Evolutionary conservation across 2,329 filamentous ascomycete genomes (phyloP).

Genomic region (Metarhizium rileyi): DNA sequence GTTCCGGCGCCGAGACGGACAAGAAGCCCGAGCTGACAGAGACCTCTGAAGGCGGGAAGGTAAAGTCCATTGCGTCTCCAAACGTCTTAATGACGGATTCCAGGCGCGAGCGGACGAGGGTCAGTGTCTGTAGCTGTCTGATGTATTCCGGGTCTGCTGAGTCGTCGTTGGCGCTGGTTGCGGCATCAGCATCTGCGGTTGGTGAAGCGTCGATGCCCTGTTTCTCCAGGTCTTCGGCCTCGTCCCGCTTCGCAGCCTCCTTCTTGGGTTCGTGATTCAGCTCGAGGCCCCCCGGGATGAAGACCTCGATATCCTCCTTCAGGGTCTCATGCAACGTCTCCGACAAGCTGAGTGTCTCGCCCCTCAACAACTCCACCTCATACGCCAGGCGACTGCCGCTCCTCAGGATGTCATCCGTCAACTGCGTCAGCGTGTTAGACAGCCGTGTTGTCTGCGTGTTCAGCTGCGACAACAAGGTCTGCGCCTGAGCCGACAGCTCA

Average conservation of each 20-base stretch:
- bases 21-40: slow-evolving; percentile 79
- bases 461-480: slow-evolving; percentile 76
- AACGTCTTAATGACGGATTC: slow-evolving; percentile 87
- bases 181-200: slow-evolving; percentile 7
- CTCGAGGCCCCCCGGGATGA: slow-evolving; percentile 48
- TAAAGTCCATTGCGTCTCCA: slow-evolving; percentile 92
- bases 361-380: slow-evolving; percentile 86
- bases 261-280: slow-evolving; percentile 18
- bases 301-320: slow-evolving; percentile 60
- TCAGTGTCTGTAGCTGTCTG: slow-evolving; percentile 70
- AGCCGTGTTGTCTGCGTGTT: slow-evolving; percentile 80
- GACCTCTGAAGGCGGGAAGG: slow-evolving; percentile 77
- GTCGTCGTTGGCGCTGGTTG: slow-evolving; percentile 8
- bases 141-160: slow-evolving; percentile 56
- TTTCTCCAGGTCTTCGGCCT: slow-evolving; percentile 11
- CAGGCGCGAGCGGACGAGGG: slow-evolving; percentile 71
- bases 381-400: slow-evolving; percentile 84
- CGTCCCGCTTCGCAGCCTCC: slow-evolving; percentile 7
- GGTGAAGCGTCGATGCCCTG: slow-evolving; percentile 14
- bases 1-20: slow-evolving; percentile 78
- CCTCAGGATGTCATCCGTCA: slow-evolving; percentile 90
- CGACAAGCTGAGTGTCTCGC: slow-evolving; percentile 71
- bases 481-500: slow-evolving; percentile 72
- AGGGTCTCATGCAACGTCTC: slow-evolving; percentile 69
- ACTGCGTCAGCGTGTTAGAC: slow-evolving; percentile 69